A percentile compares a stretch with the other conserved stretches of the same genome.
Evolutionary conservation across 2,329 filamentous ascomycete genomes (phyloP).

Genomic region (Tolypocladium tundrense): DNA sequence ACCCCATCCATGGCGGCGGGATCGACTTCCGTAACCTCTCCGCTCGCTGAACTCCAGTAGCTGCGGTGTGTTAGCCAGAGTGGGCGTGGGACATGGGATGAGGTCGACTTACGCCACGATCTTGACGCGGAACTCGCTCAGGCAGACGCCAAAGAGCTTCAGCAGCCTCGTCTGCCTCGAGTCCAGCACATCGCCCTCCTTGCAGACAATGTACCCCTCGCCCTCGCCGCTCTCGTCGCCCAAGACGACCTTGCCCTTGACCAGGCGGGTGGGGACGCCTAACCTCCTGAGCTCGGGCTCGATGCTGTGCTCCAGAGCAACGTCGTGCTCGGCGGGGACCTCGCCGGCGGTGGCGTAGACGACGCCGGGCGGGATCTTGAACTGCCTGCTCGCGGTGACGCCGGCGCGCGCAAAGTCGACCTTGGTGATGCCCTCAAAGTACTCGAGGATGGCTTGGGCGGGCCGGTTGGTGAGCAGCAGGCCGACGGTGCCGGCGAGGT

Average conservation of each 20-base stretch:
- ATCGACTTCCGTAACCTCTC: slow-evolving; percentile 47
- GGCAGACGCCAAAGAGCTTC: slow-evolving; percentile 85
- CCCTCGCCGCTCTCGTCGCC: slow-evolving; percentile 42
- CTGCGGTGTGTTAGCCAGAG: slow-evolving; percentile 17
- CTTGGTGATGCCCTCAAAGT: slow-evolving; percentile 62
- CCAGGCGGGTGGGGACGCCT: slow-evolving; percentile 79
- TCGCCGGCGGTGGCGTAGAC: slow-evolving; percentile 76
- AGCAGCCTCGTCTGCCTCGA: slow-evolving; percentile 85
- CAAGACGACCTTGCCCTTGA: slow-evolving; percentile 78
- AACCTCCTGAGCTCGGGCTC: slow-evolving; percentile 86
- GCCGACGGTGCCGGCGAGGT: slow-evolving; percentile 75
- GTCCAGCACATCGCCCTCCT: slow-evolving; percentile 75
- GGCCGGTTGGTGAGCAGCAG: slow-evolving; percentile 80
- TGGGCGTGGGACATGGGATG: not conserved
- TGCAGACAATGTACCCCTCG: slow-evolving; percentile 66
- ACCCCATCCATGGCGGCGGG: slow-evolving; percentile 27
- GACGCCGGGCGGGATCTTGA: slow-evolving; percentile 73
- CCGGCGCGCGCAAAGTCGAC: slow-evolving; percentile 90
- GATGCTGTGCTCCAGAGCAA: slow-evolving; percentile 75
- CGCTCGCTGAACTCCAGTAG: slow-evolving; percentile 52
- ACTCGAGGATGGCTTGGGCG: slow-evolving; percentile 54
- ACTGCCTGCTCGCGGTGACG: slow-evolving; percentile 59
- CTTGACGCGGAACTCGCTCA: slow-evolving; percentile 81
- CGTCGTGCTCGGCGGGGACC: slow-evolving; percentile 68
- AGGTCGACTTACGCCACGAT: slow-evolving; percentile 54